Conservation (phyloP, 441 rosid species). For the Erodium texanum region DNA sequence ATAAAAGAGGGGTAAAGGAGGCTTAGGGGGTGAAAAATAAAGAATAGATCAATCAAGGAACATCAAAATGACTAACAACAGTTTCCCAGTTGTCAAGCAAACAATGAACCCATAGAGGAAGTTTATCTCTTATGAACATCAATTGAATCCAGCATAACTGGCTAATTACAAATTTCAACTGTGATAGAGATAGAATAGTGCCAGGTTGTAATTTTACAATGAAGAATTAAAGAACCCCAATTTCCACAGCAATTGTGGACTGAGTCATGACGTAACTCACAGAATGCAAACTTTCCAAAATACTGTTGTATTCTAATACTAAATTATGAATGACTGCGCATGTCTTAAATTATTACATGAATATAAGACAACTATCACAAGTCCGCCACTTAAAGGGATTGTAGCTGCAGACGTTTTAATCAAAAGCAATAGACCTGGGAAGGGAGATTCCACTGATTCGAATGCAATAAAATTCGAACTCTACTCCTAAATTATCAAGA, state of each 20-base stretch:
- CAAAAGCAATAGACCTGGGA: background rate
- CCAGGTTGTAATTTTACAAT: background rate
- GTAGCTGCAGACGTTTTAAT: background rate
- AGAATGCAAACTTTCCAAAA: background rate
- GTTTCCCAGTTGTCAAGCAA: background rate
- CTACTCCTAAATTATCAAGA: background rate
- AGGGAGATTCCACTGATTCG: background rate
- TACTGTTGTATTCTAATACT: background rate
- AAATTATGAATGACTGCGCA: background rate
- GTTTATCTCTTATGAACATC: background rate
- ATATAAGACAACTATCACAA: background rate
- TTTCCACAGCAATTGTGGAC: background rate
- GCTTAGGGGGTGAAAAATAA: background rate
- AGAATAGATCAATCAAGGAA: background rate
- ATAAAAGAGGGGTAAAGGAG: background rate
- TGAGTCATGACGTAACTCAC: background rate
- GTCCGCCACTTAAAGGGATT: background rate
- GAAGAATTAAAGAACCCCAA: background rate
- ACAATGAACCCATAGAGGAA: background rate
- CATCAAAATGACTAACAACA: background rate
- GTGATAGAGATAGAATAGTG: background rate
- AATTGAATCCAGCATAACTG: background rate
- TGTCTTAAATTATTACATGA: background rate
- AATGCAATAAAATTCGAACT: background rate
- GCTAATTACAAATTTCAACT: background rate